Conservation (phyloP, 1,284 basidiomycete genomes). For the Chalciporus sp. region DNA sequence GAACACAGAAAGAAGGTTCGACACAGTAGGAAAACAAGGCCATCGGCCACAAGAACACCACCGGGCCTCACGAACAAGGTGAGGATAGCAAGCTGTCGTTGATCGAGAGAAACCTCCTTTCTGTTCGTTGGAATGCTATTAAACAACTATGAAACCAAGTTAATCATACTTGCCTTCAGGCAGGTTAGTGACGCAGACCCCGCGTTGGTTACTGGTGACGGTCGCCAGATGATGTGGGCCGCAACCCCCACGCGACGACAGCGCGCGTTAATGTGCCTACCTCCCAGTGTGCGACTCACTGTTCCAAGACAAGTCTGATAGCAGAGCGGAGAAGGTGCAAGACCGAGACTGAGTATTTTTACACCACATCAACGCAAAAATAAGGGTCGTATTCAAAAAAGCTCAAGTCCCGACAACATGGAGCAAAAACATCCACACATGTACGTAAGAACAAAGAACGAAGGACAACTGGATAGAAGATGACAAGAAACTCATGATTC, state of each 20-base stretch:
- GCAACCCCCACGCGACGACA: conserved; percentile 18
- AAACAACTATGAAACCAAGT: conserved; percentile 8
- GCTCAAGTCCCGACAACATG: neutral
- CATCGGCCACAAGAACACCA: neutral
- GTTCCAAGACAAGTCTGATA: neutral
- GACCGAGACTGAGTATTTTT: neutral
- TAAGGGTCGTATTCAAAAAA: neutral
- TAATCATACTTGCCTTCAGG: conserved; percentile 17
- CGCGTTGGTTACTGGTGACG: conserved; percentile 17
- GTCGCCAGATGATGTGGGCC: neutral
- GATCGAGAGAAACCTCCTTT: conserved; percentile 13
- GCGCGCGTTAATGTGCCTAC: conserved; percentile 30
- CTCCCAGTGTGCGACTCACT: neutral
- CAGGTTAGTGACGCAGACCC: conserved; percentile 3
- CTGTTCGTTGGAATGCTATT: neutral
- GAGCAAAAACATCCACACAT: conserved; percentile 2
- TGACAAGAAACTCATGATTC: conserved; percentile 12
- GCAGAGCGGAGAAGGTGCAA: neutral
- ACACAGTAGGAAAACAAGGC: conserved; percentile 2
- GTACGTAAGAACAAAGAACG: neutral
- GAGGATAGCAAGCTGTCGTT: conserved; percentile 13
- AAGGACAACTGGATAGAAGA: neutral
- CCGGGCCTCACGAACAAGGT: conserved; percentile 25
- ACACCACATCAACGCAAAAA: neutral
- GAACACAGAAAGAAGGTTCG: neutral